Evolutionary conservation across 73 alveolate species (phyloP).

Genomic region (Paramecium octaurelia): DNA sequence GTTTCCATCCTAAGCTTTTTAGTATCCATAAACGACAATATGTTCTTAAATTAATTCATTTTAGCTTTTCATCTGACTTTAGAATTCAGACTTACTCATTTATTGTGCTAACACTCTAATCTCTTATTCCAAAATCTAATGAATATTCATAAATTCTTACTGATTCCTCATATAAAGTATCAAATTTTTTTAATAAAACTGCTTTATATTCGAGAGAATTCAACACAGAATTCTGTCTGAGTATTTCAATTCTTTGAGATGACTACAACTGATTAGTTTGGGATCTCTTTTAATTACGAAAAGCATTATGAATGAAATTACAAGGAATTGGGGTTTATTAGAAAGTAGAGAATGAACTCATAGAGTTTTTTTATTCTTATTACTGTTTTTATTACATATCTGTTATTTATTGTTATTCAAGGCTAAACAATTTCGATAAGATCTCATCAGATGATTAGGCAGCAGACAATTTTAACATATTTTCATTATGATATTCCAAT

Average conservation of each 20-base stretch:
- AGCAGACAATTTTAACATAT: not conserved
- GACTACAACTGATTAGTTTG: not conserved
- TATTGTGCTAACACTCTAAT: not conserved
- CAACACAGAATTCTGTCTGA: not conserved
- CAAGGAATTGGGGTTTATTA: conserved; percentile 9
- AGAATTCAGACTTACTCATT: not conserved
- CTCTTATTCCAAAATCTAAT: not conserved
- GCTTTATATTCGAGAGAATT: not conserved
- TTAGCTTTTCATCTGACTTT: not conserved
- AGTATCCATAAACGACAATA: not conserved
- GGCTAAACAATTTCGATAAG: not conserved
- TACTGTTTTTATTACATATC: not conserved
- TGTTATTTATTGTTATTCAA: not conserved
- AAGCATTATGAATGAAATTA: not conserved
- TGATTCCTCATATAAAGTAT: not conserved
- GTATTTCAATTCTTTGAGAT: not conserved
- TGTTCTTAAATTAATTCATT: not conserved
- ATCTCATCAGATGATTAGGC: not conserved
- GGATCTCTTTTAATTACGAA: not conserved
- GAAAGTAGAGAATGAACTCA: conserved; percentile 37
- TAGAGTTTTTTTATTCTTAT: not conserved
- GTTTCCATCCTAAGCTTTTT: not conserved
- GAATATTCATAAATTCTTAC: not conserved
- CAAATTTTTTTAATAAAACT: not conserved
- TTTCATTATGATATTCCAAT: not conserved